Base-by-base conservation (phyloP, 768 basidiomycete genomes). In the Lactarius trivialis region DNA sequence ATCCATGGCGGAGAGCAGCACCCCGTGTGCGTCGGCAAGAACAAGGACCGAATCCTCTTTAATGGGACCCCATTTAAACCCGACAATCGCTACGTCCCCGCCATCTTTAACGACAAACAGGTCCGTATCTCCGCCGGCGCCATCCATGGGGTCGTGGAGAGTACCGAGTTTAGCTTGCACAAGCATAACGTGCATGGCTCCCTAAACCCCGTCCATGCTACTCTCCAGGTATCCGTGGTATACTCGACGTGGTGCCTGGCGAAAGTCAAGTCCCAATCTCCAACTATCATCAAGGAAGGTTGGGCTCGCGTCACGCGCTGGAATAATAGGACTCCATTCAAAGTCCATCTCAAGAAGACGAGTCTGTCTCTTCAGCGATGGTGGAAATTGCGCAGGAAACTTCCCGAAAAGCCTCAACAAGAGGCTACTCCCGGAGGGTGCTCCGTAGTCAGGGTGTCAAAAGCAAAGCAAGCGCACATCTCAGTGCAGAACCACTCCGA, bases 101-200 rank as follows among this genome's bases (percentile, higher is more conserved):
- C 80, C 39, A 11, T 60, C 15, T 64, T 60, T 56, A 69, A 76
- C 19, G 72, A 78, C 52, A 72, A 73, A 34, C 74, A 76, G 43
- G 66, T 86, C 50, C 79, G 79, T 62, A 71, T 88, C 34, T 79
- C 80, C 36, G 78, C 81, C 39, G 87, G 87, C 14, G 77, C 80
- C 0, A 79, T 83, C 5, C 85, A 87, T 62, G 86, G 86, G 1
- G 74, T 88, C 21, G 77, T 79, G n/a, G 79, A 80, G 62, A 86
- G 85, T 52, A 84, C 79, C 9, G 82, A 85, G 64, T 78, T 89
- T 63, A 79, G 78, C 43, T 51, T 88, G 24, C 85, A 88, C 69
- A 73, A 77, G 24, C 85, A 88, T 70, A 86, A 88, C 70, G 77
- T 77, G 63, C 74, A 74, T n/a, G 80, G 80, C 24, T 85, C 85